These are phyloP conservation scores for Penicilliopsis zonata DNA, from an alignment of 495 filamentous ascomycete species.

Conservation along the genomic window DNA sequence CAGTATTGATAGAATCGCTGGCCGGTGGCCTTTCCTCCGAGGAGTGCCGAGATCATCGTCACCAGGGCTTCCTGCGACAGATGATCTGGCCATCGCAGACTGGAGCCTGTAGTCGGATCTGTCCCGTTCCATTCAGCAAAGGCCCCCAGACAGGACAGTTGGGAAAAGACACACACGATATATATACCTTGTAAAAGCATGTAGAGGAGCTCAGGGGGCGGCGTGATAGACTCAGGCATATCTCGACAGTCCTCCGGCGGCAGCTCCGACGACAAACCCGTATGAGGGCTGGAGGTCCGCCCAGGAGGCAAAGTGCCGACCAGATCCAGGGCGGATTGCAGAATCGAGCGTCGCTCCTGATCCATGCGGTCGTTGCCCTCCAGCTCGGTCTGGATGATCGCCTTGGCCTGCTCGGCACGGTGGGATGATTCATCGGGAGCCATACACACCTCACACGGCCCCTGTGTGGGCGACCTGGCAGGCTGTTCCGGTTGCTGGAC, in stretches of 20 bases:
- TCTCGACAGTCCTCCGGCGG: slow-evolving; percentile 5
- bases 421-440: slow-evolving; percentile 5
- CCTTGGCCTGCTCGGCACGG: slow-evolving; percentile 15
- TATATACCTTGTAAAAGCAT: too few species aligned
- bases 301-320: too few species aligned
- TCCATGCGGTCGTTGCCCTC: slow-evolving; percentile 18
- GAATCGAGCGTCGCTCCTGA: slow-evolving; percentile 11
- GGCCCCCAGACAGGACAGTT: not conserved
- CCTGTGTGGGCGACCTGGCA: too few species aligned
- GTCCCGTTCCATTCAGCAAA: not conserved
- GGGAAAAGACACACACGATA: slow-evolving; percentile 9
- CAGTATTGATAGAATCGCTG: slow-evolving; percentile 12
- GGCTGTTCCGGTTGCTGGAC: too few species aligned
- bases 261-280: slow-evolving; percentile 8
- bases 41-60: slow-evolving; percentile 16
- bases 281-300: slow-evolving; percentile 9
- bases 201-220: slow-evolving; percentile 15
- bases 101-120: not conserved
- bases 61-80: slow-evolving; percentile 14
- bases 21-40: slow-evolving; percentile 12
- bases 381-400: slow-evolving; percentile 16
- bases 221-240: slow-evolving; percentile 4
- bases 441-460: not conserved
- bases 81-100: slow-evolving; percentile 19
- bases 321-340: slow-evolving; percentile 14